These are phyloP conservation scores for Canavalia ensiformis DNA, from an alignment of 306 rosid species.

Conservation along the genomic window DNA sequence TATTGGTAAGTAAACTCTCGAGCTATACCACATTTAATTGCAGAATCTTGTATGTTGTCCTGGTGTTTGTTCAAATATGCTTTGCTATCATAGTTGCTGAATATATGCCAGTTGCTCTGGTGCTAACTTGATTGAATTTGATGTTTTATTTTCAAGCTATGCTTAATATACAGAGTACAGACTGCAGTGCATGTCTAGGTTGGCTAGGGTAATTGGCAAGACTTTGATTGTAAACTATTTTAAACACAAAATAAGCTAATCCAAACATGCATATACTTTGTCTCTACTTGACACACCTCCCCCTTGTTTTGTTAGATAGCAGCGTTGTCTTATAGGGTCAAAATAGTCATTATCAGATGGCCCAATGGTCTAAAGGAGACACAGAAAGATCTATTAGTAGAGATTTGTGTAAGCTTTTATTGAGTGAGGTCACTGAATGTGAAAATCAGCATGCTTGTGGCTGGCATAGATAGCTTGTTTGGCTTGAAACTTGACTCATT, in stretches of 20 bases:
- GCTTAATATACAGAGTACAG: too few relatives aligned
- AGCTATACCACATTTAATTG: constrained; percentile 16
- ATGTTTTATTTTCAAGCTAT: not conserved
- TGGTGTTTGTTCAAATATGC: constrained; percentile 33
- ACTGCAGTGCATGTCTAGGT: not conserved
- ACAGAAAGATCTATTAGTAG: not conserved
- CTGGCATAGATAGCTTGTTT: not conserved
- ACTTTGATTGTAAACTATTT: not conserved
- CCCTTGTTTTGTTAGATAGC: constrained; percentile 1
- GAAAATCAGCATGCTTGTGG: not conserved
- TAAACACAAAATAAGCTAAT: not conserved
- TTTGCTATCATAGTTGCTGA: constrained; percentile 14
- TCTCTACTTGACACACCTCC: not conserved
- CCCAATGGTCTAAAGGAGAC: not conserved
- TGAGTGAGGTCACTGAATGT: not conserved
- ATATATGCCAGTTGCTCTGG: constrained; percentile 18
- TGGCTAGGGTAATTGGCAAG: not conserved
- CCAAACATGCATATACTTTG: not conserved
- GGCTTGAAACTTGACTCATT: not conserved
- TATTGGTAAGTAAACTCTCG: constrained; percentile 77
- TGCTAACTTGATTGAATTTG: constrained; percentile 11
- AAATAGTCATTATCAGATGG: not conserved
- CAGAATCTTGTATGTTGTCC: not conserved
- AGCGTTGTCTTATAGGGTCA: not conserved
- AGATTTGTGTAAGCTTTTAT: not conserved